Percentiles rank a stretch among this genome's conserved stretches.
Evolutionary conservation across 2,329 filamentous ascomycete genomes (phyloP).

Genomic region (Cadophora sp.): DNA sequence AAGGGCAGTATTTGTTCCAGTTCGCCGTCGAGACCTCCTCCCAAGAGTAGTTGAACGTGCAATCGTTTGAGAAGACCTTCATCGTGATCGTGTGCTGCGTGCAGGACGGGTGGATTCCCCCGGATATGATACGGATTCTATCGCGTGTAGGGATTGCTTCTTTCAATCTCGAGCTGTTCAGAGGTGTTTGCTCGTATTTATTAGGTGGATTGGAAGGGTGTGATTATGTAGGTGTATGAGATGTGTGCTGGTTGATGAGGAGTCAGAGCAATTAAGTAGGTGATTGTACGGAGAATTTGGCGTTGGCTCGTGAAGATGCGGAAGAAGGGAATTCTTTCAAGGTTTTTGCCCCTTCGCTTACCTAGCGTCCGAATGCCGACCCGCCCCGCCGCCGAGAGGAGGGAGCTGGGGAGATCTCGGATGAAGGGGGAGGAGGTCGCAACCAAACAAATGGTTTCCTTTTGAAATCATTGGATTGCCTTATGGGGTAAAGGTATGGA

Average conservation of each 20-base stretch:
- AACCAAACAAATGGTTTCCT: neutral
- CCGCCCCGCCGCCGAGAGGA: neutral
- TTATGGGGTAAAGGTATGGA: no score
- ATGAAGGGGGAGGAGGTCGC: neutral
- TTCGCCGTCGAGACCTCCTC: slow-evolving; percentile 97
- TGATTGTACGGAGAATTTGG: neutral
- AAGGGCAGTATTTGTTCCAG: slow-evolving; percentile 98
- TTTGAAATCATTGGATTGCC: no score
- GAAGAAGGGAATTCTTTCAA: slow-evolving; percentile 2
- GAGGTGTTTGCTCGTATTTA: slow-evolving; percentile 9
- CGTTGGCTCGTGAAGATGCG: slow-evolving; percentile 10
- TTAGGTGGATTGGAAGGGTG: neutral
- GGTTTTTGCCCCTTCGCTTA: neutral
- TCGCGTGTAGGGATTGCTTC: slow-evolving; percentile 19
- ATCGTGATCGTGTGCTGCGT: slow-evolving; percentile 57
- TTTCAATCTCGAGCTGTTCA: neutral
- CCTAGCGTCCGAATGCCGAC: neutral
- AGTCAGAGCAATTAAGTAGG: slow-evolving; percentile 6
- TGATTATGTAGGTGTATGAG: neutral
- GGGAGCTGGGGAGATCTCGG: neutral
- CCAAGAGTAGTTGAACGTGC: slow-evolving; percentile 98
- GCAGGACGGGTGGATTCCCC: slow-evolving; percentile 30
- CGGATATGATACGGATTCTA: slow-evolving; percentile 16
- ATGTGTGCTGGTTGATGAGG: neutral
- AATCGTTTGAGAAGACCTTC: slow-evolving; percentile 93